Conservation (phyloP, 139 green algal species). For the Edaphochlamys debaryana region DNA sequence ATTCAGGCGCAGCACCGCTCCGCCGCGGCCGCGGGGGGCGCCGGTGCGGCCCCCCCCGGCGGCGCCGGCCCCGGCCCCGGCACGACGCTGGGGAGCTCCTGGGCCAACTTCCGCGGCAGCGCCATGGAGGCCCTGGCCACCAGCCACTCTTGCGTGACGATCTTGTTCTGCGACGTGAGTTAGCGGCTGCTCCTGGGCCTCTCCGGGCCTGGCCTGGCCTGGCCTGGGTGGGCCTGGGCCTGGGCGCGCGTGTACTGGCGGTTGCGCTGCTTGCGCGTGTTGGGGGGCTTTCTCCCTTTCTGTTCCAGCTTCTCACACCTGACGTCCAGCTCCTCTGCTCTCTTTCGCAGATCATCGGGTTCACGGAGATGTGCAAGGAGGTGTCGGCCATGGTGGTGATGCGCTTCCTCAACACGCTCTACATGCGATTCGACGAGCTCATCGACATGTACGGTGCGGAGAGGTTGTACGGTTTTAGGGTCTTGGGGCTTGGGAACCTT, state of each 20-base stretch:
- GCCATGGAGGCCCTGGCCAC: slow-evolving; percentile 36
- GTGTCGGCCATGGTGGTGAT: slow-evolving; percentile 38
- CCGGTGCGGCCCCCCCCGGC: neutral
- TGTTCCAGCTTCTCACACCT: too few relatives aligned
- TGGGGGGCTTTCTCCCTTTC: too few relatives aligned
- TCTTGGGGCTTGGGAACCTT: too few relatives aligned
- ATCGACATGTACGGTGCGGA: slow-evolving; percentile 45
- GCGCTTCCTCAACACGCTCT: slow-evolving; percentile 37
- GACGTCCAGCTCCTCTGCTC: too few relatives aligned
- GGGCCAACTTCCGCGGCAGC: slow-evolving; percentile 5
- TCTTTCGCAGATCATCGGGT: slow-evolving; percentile 17
- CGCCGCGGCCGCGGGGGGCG: neutral
- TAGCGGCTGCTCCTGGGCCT: neutral
- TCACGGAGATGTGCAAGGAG: slow-evolving; percentile 41
- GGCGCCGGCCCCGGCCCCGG: neutral
- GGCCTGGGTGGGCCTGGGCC: neutral
- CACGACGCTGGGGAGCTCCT: neutral
- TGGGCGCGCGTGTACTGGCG: too few relatives aligned
- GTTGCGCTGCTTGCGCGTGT: too few relatives aligned
- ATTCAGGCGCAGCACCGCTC: slow-evolving; percentile 19
- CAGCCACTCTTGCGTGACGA: slow-evolving; percentile 33
- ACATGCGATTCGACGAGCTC: slow-evolving; percentile 36
- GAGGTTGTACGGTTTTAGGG: too few relatives aligned
- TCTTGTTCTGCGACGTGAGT: slow-evolving; percentile 29
- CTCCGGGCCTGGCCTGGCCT: neutral